Evolutionary conservation across 2,329 filamentous ascomycete species (phyloP).

Genomic region (Tolypocladium tundrense): DNA sequence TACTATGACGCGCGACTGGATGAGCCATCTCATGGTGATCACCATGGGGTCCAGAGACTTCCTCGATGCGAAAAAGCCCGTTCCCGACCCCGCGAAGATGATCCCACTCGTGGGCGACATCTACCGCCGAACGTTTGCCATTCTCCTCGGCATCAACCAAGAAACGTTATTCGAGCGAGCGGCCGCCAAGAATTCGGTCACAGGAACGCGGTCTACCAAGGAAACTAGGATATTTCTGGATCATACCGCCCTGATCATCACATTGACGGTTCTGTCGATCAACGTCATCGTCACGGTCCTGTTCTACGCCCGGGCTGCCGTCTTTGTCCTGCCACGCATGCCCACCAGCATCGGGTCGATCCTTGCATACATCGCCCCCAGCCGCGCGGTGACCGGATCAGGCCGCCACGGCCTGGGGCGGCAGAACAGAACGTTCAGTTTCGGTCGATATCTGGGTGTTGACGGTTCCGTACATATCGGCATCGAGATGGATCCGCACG

Average conservation of each 20-base stretch:
- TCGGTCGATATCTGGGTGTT: slow-evolving; percentile 35
- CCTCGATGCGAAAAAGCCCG: slow-evolving; percentile 16
- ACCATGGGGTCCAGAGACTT: slow-evolving; percentile 16
- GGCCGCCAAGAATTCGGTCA: background rate
- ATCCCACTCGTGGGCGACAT: slow-evolving; percentile 8
- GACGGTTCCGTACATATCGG: slow-evolving; percentile 39
- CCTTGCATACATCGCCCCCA: slow-evolving; percentile 36
- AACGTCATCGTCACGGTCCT: slow-evolving; percentile 31
- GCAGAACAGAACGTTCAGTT: slow-evolving; percentile 26
- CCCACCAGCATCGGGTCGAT: slow-evolving; percentile 39
- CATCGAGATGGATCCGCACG: slow-evolving; percentile 37
- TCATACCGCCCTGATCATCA: slow-evolving; percentile 31
- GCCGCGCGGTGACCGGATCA: slow-evolving; percentile 21
- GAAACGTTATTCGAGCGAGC: slow-evolving; percentile 22
- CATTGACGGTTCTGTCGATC: slow-evolving; percentile 28
- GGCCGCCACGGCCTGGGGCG: background rate
- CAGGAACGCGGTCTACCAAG: slow-evolving; percentile 6
- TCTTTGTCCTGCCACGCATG: slow-evolving; percentile 35
- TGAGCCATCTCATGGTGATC: slow-evolving; percentile 33
- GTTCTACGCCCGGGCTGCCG: slow-evolving; percentile 31
- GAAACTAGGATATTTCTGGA: slow-evolving; percentile 40
- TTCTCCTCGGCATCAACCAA: slow-evolving; percentile 29
- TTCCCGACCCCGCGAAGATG: slow-evolving; percentile 11
- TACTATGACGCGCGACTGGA: slow-evolving; percentile 15
- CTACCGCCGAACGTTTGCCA: slow-evolving; percentile 14